Percentiles rank a stretch among this genome's conserved stretches.
These are phyloP conservation scores for Geranomyces variabilis DNA, from an alignment of 192 early-diverging fungal species.

Conservation along the genomic window DNA sequence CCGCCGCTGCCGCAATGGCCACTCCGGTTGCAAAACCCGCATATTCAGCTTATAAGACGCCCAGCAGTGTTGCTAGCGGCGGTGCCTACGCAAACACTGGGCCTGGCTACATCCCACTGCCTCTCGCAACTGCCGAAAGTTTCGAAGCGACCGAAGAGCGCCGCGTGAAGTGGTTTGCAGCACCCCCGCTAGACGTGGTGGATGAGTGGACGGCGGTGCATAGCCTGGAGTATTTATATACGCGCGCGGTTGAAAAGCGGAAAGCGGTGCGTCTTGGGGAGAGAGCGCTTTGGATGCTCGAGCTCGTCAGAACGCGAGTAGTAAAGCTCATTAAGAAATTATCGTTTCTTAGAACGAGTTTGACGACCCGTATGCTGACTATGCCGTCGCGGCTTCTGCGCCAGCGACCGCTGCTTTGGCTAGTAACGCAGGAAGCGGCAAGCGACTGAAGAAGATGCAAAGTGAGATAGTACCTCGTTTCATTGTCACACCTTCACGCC, in stretches of 20 bases:
- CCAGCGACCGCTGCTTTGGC: too few relatives aligned
- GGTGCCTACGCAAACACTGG: too few relatives aligned
- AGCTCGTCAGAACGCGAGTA: background rate
- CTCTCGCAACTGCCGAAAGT: constrained; percentile 18
- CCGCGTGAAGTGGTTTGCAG: constrained; percentile 52
- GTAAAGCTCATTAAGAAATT: background rate
- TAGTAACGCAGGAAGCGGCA: constrained; percentile 8
- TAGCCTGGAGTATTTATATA: constrained; percentile 43
- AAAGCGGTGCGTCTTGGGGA: constrained; percentile 15
- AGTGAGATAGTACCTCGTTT: constrained; percentile 2
- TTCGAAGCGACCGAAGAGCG: constrained; percentile 46
- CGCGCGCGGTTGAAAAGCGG: constrained; percentile 36
- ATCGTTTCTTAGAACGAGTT: background rate
- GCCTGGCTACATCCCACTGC: background rate
- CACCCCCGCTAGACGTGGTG: constrained; percentile 52
- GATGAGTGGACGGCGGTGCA: constrained; percentile 34
- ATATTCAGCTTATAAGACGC: background rate
- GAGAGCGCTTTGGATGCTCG: background rate
- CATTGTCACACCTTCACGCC: background rate
- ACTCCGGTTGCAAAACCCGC: too few relatives aligned
- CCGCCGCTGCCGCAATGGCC: too few relatives aligned
- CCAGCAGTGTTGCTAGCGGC: background rate
- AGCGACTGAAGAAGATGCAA: constrained; percentile 20
- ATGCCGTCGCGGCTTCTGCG: background rate
- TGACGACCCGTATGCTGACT: constrained; percentile 1